Conservation (phyloP, 768 basidiomycete species). For the Rhodotorula sphaerocarpa region DNA sequence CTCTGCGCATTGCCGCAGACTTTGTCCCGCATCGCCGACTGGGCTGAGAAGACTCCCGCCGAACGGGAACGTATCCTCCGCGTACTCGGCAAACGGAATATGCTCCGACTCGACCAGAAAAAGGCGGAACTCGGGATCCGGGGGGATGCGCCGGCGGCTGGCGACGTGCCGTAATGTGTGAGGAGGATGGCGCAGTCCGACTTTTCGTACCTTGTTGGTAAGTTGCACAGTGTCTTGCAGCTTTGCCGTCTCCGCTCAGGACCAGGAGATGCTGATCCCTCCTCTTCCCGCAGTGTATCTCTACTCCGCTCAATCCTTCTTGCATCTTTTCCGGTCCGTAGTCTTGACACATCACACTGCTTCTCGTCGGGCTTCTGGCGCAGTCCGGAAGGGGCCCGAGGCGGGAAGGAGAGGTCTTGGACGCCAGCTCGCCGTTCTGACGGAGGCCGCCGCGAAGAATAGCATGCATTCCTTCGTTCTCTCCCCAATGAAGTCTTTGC, state of each 20-base stretch:
- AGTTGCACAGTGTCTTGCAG: background rate
- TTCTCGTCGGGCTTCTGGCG: too few species aligned
- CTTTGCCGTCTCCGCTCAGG: too few species aligned
- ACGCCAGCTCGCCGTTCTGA: too few species aligned
- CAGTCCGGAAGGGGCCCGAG: too few species aligned
- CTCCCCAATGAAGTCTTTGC: too few species aligned
- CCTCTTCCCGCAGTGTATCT: background rate
- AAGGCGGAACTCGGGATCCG: conserved; percentile 6
- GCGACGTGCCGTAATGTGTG: background rate
- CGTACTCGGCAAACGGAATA: conserved; percentile 25
- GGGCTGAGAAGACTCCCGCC: conserved; percentile 8
- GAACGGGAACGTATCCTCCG: conserved; percentile 21
- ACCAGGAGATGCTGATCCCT: background rate
- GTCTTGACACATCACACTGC: too few species aligned
- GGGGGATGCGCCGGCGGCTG: background rate
- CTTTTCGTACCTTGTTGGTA: background rate
- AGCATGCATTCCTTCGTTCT: too few species aligned
- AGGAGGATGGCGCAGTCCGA: background rate
- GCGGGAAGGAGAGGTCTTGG: too few species aligned
- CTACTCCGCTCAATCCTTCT: too few species aligned
- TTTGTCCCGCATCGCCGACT: conserved; percentile 28
- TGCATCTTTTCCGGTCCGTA: too few species aligned
- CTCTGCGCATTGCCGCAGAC: conserved; percentile 8
- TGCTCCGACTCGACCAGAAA: conserved; percentile 18
- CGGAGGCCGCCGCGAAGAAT: too few species aligned